These are phyloP conservation scores for Cyphellophora europaea DNA, from an alignment of 2,329 filamentous ascomycete species.

Conservation along the genomic window DNA sequence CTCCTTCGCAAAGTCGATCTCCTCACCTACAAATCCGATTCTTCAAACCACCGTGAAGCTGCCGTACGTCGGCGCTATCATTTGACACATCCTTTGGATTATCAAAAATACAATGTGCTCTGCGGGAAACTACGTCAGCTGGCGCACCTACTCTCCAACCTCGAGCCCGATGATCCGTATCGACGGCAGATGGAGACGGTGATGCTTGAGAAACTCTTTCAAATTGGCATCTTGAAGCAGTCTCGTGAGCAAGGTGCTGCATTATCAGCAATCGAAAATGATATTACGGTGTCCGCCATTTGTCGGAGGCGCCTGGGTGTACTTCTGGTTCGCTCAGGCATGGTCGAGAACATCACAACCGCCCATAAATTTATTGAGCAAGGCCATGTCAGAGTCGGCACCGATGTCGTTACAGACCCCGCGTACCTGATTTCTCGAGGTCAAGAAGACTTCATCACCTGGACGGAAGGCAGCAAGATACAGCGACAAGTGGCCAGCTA, in stretches of 20 bases:
- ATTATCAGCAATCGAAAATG: slow-evolving; percentile 65
- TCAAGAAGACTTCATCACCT: slow-evolving; percentile 94
- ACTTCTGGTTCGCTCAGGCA: slow-evolving; percentile 79
- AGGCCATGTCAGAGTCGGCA: slow-evolving; percentile 84
- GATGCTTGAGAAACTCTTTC: slow-evolving; percentile 81
- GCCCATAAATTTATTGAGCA: slow-evolving; percentile 72
- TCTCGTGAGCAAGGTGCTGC: slow-evolving; percentile 68
- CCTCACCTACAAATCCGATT: slow-evolving; percentile 83
- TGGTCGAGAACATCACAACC: slow-evolving; percentile 84
- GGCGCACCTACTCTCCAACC: slow-evolving; percentile 74
- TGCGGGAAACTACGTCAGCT: slow-evolving; percentile 80
- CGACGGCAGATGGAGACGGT: slow-evolving; percentile 78
- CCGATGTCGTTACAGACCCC: slow-evolving; percentile 80
- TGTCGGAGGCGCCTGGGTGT: slow-evolving; percentile 76
- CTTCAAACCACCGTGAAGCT: slow-evolving; percentile 68
- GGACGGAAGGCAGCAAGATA: slow-evolving; percentile 93
- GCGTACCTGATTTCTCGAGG: slow-evolving; percentile 80
- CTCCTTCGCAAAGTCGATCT: slow-evolving; percentile 90
- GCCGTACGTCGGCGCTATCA: slow-evolving; percentile 74
- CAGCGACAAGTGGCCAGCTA: slow-evolving; percentile 95
- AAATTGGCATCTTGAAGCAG: slow-evolving; percentile 75
- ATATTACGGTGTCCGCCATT: slow-evolving; percentile 81
- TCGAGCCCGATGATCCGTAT: slow-evolving; percentile 67
- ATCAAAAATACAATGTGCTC: slow-evolving; percentile 57
- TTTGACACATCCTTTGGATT: slow-evolving; percentile 83